Base-by-base conservation (phyloP, 495 filamentous ascomycete genomes). In the Penicillium argentinense region DNA sequence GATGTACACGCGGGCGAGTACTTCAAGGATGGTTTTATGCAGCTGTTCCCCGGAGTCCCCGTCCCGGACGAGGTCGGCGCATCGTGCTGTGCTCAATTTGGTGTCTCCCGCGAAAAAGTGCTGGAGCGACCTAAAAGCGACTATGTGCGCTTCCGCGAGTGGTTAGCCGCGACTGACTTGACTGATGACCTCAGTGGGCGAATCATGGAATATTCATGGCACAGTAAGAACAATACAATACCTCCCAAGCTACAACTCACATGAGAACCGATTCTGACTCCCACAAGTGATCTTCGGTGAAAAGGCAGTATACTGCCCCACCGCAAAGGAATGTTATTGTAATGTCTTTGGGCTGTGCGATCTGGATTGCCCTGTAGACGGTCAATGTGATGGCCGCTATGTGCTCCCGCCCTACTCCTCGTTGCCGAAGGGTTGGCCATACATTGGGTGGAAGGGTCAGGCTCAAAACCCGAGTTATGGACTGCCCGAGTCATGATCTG, bases 131-230 rank as follows among this genome's bases (percentile, higher is more conserved):
- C 79, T 4, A 68, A 65, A 47, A 74, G 73, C 29, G 78, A 82
- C 19, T 89, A 87, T 44, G 52, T 74, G 39, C 68, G 67, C 3
- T 85, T 68, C 54, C 64, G 81, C 17, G 62, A 77, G 9, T 89
- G 85, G 85, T 51, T 88, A 26, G 22, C 76, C 11, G 55, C 76
- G 9, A 88, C 85, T 18, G 49, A 62, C 3, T 56, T 88, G 33
- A 57, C 64, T 5, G 81, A 86, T 54, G 68, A 70, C 23, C 50
- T 80, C 42, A 82, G 76, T 26, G 86, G 86, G n/a, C 59, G 85
- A 8, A 77, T 89, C 19, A 77, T 87, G 71, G 86, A 89, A 62
- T 88, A 85, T 55, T 74, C 81, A 24, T 89, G 86, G 86, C 86
- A 89, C 62, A 74, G 72, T 75, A 70, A 40, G 71, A n/a, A n/a